These are phyloP conservation scores for Daedaleopsis sinensis DNA, from an alignment of 768 basidiomycete genomes.

Conservation along the genomic window DNA sequence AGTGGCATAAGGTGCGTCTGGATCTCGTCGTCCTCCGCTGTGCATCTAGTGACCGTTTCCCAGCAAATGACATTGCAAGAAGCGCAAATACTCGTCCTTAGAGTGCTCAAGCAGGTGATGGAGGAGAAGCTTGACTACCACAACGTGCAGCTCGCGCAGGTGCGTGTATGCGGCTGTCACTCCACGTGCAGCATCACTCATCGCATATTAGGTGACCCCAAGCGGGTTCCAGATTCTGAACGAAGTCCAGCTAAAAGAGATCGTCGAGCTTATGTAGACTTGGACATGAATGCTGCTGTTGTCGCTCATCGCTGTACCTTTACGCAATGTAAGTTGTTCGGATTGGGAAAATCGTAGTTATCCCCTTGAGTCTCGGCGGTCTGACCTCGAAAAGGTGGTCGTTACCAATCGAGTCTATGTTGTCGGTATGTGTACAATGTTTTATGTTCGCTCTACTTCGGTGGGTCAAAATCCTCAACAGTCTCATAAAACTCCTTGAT, in stretches of 20 bases:
- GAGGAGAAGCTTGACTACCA: conserved; percentile 99
- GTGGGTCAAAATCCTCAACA: conserved; percentile 67
- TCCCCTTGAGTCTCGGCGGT: not conserved
- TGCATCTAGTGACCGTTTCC: not conserved
- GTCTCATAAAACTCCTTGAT: conserved; percentile 86
- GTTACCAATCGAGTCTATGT: not conserved
- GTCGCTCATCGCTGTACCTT: conserved; percentile 15
- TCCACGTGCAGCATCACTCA: not conserved
- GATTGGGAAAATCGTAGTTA: not conserved
- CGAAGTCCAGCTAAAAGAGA: conserved; percentile 76
- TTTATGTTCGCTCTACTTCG: not conserved
- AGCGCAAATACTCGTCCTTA: conserved; percentile 84
- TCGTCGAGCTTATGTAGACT: conserved; percentile 60
- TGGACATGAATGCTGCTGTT: conserved; percentile 17
- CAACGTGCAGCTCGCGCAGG: conserved; percentile 97
- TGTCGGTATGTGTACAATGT: conserved; percentile 1
- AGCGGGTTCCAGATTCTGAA: conserved; percentile 90
- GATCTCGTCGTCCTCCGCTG: not conserved
- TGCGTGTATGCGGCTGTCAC: conserved; percentile 34
- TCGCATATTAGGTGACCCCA: conserved; percentile 65
- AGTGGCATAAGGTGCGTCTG: conserved; percentile 86
- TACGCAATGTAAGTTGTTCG: conserved; percentile 19
- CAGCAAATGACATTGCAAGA: conserved; percentile 92
- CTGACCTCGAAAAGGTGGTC: not conserved
- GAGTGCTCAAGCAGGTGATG: conserved; percentile 98